Percentiles rank a stretch among this genome's conserved stretches.
Conservation (phyloP, 805 yeast species). For the Candida anglica region DNA sequence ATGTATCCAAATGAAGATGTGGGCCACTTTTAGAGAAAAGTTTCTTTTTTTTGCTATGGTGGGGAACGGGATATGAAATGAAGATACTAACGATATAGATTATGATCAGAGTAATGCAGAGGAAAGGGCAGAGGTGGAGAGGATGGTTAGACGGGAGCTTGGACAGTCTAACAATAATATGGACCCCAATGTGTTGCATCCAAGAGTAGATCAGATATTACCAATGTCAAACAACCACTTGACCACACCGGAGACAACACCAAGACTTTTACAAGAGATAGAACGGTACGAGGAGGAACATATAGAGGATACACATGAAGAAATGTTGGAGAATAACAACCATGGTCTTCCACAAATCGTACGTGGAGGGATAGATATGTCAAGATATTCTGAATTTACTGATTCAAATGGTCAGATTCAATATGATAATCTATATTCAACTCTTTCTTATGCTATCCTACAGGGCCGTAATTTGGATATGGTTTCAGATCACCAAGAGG, state of each 20-base stretch:
- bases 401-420: constrained; percentile 9
- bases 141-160: constrained; percentile 25
- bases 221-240: constrained; percentile 8
- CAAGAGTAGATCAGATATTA: constrained; percentile 10
- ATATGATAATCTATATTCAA: constrained; percentile 24
- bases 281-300: constrained; percentile 25
- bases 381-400: constrained; percentile 23
- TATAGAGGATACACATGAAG: constrained; percentile 14
- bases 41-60: not conserved
- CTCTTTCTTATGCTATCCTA: constrained; percentile 37
- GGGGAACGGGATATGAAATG: not conserved
- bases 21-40: no score
- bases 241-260: not conserved
- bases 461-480: constrained; percentile 37
- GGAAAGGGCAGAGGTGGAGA: constrained; percentile 32
- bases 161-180: constrained; percentile 2
- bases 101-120: constrained; percentile 29
- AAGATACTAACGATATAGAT: constrained; percentile 12
- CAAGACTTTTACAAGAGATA: constrained; percentile 9
- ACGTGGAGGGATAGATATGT: constrained; percentile 33
- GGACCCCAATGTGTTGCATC: constrained; percentile 1
- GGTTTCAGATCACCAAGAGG: constrained; percentile 18
- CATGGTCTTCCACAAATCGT: constrained; percentile 14
- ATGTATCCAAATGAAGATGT: no score
- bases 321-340: constrained; percentile 12